Evolutionary conservation across 805 yeast genomes (phyloP), one percentile per base, ranked within the genome.

Genomic region (Isabelozyma heimii): DNA sequence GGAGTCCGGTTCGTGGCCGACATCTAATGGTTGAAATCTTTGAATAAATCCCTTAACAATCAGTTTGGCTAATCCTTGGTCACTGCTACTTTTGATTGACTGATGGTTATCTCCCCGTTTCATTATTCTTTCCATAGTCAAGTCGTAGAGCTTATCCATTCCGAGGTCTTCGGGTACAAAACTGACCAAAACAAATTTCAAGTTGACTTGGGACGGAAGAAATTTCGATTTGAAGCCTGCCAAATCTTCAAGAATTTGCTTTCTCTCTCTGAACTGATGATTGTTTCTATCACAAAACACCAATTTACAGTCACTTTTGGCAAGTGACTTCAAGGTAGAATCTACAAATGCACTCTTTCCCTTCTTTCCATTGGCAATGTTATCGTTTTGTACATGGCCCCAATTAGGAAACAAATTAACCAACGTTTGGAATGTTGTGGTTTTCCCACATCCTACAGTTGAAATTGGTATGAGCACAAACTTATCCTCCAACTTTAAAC

Each of bases 401-500:
- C 96, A 86, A 2, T 50, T 48, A 0, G 85, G 84, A 47, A 73
- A 84, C 8, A 91, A 63, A 8, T 73, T 59, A 0, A 59, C 52
- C 39, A 94, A 69, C 0, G 91, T 83, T 35, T 81, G 62, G 5
- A 88, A 81, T 0, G 88, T 80, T 0, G 97, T 90, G 0, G 97
- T 91, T 62, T 94, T 94, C 7, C 99, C 99, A 66, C 97, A 89
- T 0, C 98, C 98, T 46, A 92, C 80, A 0, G 96, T 90, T 0
- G 97, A 91, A 3, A 91, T 82, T 0, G 98, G 92, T 1, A 90
- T 80, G 2, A 94, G 59, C 0, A 89, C 77, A 60, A 81, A 86
- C 55, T 84, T 84, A 26, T 67, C 72, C 38, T 52, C 52, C 39
- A 58, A 42, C 44, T 44, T 33, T 40, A 51, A 44, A 39, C 49